Base-by-base conservation (phyloP, 495 filamentous ascomycete genomes). In the Aspergillus conjunctus region DNA sequence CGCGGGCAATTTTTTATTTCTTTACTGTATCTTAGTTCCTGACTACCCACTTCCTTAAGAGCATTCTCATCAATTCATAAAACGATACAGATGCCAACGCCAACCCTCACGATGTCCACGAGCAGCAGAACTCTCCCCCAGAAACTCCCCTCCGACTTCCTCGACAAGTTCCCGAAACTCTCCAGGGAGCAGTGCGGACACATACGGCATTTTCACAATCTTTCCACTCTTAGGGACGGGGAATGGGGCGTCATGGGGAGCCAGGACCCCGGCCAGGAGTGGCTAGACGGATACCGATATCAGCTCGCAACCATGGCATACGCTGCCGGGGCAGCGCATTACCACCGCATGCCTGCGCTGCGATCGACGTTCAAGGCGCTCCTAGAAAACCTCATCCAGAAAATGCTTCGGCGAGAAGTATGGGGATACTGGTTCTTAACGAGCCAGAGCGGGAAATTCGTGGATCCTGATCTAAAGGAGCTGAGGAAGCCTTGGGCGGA, bases 391-490 rank as follows among this genome's bases (percentile, higher is more conserved):
- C 50, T 75, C 9, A 73, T 75, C 32, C 55, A 59, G 12, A 76
- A 76, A 54, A 76, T 76, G 73, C 59, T 76, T 26, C 64, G 62
- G 15, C 65, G 63, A 4, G 73, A 73, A 21, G 71, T 74, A 3
- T 77, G 74, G 74, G 66, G 68, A 14, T 77, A 77, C 61, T 77
- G 73, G 73, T 75, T 66, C 50, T 56, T 68, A 7, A 69, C 68
- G 8, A 66, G 59, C 11, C 73, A 74, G 9, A 62, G 60, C 14
- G 73, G 71, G 4, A 63, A 59, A 8, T 26, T 14, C 10, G 26
- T 65, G 1, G 69, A 77, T 56, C 73, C 70, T 0, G 70, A 72
- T 54, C 57, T 73, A 4, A 72, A 67, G 48, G 70, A 74, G 46
- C 37, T 75, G 41, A 59, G 74, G 30, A 72, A 70, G 59, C 74